Conservation (phyloP, 2,329 filamentous ascomycete genomes). For the Colletotrichum godetiae region DNA sequence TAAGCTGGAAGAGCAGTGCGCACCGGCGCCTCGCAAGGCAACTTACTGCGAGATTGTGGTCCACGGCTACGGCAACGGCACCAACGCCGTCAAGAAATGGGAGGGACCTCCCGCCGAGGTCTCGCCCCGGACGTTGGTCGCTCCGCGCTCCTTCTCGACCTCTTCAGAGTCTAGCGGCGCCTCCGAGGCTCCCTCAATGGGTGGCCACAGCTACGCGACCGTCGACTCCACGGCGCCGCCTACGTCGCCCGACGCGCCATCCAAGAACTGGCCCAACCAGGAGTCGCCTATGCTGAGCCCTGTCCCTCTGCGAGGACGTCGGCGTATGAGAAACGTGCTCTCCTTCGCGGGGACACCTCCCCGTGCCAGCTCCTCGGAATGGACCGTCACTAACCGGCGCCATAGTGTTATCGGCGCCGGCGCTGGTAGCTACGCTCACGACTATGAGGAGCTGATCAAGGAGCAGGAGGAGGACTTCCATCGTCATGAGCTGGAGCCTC, state of each 20-base stretch:
- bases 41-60: constrained; percentile 64
- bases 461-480: constrained; percentile 35
- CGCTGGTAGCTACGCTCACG: constrained; percentile 39
- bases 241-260: constrained; percentile 38
- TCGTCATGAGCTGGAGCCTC: constrained; percentile 25
- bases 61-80: constrained; percentile 66
- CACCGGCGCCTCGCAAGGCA: constrained; percentile 11
- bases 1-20: constrained; percentile 19
- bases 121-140: background rate
- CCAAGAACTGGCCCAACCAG: constrained; percentile 22
- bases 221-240: constrained; percentile 41
- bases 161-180: constrained; percentile 36
- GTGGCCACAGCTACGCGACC: constrained; percentile 41
- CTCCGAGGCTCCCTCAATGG: constrained; percentile 41
- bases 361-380: background rate
- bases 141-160: constrained; percentile 36
- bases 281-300: constrained; percentile 29
- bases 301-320: constrained; percentile 42
- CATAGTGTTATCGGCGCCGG: constrained; percentile 6
- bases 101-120: background rate
- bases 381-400: background rate
- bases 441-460: constrained; percentile 41
- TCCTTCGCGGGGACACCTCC: constrained; percentile 9
- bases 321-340: constrained; percentile 39
- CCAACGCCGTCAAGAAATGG: constrained; percentile 49